Evolutionary conservation across 345 rosid genomes (phyloP), one percentile per base, ranked within the genome.

Genomic region (Eutrema heterophyllum): DNA sequence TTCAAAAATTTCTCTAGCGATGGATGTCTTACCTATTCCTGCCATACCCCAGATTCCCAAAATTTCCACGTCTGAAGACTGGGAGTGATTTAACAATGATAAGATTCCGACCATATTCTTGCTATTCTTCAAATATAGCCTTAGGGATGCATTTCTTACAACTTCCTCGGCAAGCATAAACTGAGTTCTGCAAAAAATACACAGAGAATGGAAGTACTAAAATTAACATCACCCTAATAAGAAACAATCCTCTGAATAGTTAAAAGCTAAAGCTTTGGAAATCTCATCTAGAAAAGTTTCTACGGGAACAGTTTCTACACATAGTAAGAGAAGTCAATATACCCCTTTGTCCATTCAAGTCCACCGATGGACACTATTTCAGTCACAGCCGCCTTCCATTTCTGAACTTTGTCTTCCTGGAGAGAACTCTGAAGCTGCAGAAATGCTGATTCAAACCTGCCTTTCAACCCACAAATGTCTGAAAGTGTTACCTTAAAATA

Each of bases 21-120:
- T 27, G 39, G 77, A 21, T 55, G 65, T 73, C 71, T 73, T 73
- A 45, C 77, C 77, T 55, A 73, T 64, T 24, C 77, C 71, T 24
- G 50, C 41, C 71, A 64, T 73, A 1, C 77, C 77, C 71, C 71
- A 73, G 1, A 73, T 7, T 13, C 71, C 77, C 38, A 44, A 48
- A 24, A 44, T 73, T 0, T 73, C 46, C 0, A 2, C 76, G 0
- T 32, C 16, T 40, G 54, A 52, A 63, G 63, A 0, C 36, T 63
- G 44, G 50, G 70, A 21, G 5, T 36, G 6, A 11, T 54, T 4
- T 7, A 73, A 36, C n/a, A 45, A 33, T 27, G 49, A 16, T 10
- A 73, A 5, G 58, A 73, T 45, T 35, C n/a, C 2, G 7, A 1
- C n/a, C 33, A 64, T 26, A 65, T 45, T 72, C 63, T 63, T 52